A percentile compares a stretch with the other conserved stretches of the same genome.
Evolutionary conservation across 163 green algal genomes (phyloP).

Genomic region (Scenedesmus sp.): DNA sequence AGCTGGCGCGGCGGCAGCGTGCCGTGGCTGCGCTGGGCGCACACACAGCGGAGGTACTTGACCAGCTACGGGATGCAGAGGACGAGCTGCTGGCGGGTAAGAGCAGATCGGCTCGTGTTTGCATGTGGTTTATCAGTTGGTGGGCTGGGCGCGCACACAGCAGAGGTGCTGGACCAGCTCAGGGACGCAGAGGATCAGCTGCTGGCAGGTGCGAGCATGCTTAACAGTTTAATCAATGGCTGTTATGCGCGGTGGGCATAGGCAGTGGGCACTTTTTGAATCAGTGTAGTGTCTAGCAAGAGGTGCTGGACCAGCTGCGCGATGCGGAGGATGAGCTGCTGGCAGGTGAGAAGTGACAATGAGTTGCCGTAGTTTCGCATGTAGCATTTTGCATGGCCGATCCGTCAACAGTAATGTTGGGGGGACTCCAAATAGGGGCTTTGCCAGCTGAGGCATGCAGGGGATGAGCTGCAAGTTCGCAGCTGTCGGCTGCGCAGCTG

Average conservation of each 20-base stretch:
- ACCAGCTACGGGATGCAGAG: conserved; percentile 49
- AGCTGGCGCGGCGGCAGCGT: conserved; percentile 38
- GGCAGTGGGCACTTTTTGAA: too few relatives aligned
- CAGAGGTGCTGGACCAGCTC: conserved; percentile 45
- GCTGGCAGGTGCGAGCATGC: conserved; percentile 27
- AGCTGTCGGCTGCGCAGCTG: too few relatives aligned
- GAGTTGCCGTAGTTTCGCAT: too few relatives aligned
- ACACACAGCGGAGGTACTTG: conserved; percentile 34
- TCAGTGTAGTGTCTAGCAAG: not conserved
- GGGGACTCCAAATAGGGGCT: too few relatives aligned
- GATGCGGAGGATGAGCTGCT: conserved; percentile 51
- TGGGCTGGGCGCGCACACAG: conserved; percentile 34
- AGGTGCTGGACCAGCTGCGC: conserved; percentile 39
- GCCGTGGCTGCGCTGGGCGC: conserved; percentile 46
- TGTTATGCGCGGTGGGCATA: too few relatives aligned
- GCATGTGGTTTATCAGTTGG: too few relatives aligned
- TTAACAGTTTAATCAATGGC: too few relatives aligned
- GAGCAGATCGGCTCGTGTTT: too few relatives aligned
- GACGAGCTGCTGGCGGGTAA: conserved; percentile 52
- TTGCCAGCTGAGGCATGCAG: too few relatives aligned
- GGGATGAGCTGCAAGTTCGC: too few relatives aligned
- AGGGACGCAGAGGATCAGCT: conserved; percentile 51
- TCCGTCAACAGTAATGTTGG: too few relatives aligned
- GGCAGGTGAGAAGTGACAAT: conserved; percentile 11
- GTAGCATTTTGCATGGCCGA: too few relatives aligned